These are phyloP conservation scores for Nicotiana otophora DNA, from an alignment of 257 asterid genomes.

Conservation along the genomic window DNA sequence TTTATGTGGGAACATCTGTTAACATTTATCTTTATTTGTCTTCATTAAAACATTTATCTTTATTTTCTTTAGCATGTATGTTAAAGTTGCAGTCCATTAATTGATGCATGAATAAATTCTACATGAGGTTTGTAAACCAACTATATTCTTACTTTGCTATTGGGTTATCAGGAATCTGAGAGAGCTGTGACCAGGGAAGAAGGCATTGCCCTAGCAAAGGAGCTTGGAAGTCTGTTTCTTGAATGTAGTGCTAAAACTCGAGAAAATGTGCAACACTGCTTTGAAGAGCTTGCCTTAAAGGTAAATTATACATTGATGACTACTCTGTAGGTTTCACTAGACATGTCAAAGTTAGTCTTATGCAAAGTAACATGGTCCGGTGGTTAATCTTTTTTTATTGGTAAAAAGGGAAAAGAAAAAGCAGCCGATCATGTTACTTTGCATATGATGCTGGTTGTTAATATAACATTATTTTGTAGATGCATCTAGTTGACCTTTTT, in stretches of 20 bases:
- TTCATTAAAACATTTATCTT: background rate
- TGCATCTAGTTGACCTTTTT: too few species aligned
- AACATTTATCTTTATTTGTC: background rate
- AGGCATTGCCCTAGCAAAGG: constrained; percentile 65
- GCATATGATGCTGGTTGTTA: background rate
- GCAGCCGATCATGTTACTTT: too few species aligned
- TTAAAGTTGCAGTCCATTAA: background rate
- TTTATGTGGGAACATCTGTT: background rate
- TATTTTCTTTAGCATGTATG: background rate
- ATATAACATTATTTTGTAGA: background rate
- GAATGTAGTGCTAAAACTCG: constrained; percentile 95
- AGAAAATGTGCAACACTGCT: constrained; percentile 75
- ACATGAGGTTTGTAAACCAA: background rate
- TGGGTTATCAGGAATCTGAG: constrained; percentile 62
- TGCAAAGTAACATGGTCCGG: background rate
- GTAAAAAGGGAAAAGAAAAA: too few species aligned
- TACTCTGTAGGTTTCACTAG: background rate
- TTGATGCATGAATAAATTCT: background rate
- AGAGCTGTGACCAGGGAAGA: constrained; percentile 79
- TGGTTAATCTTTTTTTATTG: too few species aligned
- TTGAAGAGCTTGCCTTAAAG: constrained; percentile 75
- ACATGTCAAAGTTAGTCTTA: background rate
- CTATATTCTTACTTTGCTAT: background rate
- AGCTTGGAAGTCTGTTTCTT: constrained; percentile 68
- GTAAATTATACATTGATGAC: constrained; percentile 25